Percentiles rank a stretch among this genome's conserved stretches.
Evolutionary conservation across 805 yeast species (phyloP).

Genomic region (Candida verbasci): DNA sequence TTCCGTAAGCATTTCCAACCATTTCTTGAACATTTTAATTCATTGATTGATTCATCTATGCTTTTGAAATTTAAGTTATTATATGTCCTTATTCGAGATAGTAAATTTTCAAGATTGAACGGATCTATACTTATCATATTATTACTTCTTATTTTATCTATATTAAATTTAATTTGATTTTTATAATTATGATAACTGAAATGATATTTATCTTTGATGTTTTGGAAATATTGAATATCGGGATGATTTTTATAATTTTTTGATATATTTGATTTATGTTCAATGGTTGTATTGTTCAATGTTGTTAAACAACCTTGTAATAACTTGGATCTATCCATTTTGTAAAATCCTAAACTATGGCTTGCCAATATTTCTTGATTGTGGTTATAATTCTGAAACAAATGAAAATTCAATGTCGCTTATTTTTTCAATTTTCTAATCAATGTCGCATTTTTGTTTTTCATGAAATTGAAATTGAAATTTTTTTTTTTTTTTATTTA

Average conservation of each 20-base stretch:
- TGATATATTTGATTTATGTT: constrained; percentile 15
- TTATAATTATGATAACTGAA: constrained; percentile 33
- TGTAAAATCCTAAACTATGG: too few relatives aligned
- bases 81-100: constrained; percentile 41
- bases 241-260: constrained; percentile 24
- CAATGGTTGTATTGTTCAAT: constrained; percentile 12
- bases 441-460: not conserved
- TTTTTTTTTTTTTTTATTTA: not conserved
- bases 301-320: too few relatives aligned
- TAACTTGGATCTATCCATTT: too few relatives aligned
- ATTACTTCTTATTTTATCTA: constrained; percentile 12
- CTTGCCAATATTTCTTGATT: too few relatives aligned
- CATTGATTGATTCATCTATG: constrained; percentile 24
- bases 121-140: constrained; percentile 31
- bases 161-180: constrained; percentile 5
- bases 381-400: too few relatives aligned
- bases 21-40: constrained; percentile 44
- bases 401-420: too few relatives aligned
- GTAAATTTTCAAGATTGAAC: constrained; percentile 27
- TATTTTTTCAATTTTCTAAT: too few relatives aligned
- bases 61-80: constrained; percentile 44
- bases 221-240: constrained; percentile 35
- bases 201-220: constrained; percentile 32
- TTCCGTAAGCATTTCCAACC: constrained; percentile 50
- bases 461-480: not conserved